Base-by-base conservation (phyloP, 1,284 basidiomycete genomes). In the Ganoderma boninense region DNA sequence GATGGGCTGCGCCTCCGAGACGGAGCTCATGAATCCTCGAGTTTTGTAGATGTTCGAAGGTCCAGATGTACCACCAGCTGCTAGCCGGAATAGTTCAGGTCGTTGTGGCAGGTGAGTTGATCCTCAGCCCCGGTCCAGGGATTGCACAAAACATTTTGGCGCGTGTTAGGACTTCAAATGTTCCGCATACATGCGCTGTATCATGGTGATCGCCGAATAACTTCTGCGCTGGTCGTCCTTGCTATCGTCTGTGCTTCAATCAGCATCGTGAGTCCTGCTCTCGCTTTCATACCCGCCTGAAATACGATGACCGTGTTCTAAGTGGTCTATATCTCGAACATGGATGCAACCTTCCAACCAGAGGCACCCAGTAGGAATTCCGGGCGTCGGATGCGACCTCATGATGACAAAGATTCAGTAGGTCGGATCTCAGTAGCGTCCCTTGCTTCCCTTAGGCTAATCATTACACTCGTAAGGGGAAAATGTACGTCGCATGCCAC, bases 21-120 rank as follows among this genome's bases (percentile, higher is more conserved):
- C n/a, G 23, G 11, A 57, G 23, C 54, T 35, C 16, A 49, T 13
- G 29, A 49, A 23, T 38, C 6, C 10, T 38, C 10, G 38, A 4
- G 8, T 62, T 26, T 18, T 18, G 26, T 16, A 66, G 65, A 13
- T 66, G 65, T 42, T 23, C 23, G 29, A 23, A 20, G 18, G 26
- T 69, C n/a, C 63, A 69, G 57, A 46, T 29, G 57, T 69, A 61
- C 40, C 68, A 69, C 32, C 68, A 69, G 59, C 59, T 69, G 32
- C 44, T 69, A 2, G 57, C 64, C 11, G 64, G 59, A 16, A 13
- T 69, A 10, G 10, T 44, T 10, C 68, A 69, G n/a, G 16, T 65
- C n/a, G 42, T 65, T 16, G 63, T 69, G n/a, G 64, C 43, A 62
- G 64, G 68, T 69, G 20, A 26, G 49, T 52, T 11, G 23, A 52